Percentiles rank a stretch among this genome's conserved stretches.
Evolutionary conservation across 2,329 filamentous ascomycete species (phyloP).

Genomic region (Fusarium tjaetaba): DNA sequence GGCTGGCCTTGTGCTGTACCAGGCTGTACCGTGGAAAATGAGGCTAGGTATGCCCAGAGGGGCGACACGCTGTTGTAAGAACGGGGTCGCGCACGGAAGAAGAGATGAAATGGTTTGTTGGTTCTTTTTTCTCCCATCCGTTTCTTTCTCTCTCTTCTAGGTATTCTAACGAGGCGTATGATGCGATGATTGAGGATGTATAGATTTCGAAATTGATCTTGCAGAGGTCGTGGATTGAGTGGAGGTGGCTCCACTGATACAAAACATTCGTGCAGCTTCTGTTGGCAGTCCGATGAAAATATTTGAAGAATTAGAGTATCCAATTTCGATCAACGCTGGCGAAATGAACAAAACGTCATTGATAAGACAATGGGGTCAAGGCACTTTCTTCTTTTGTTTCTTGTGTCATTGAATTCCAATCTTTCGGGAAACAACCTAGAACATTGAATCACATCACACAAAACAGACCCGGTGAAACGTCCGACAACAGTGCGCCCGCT

Average conservation of each 20-base stretch:
- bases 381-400: slow-evolving; percentile 10
- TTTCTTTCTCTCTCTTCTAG: not conserved
- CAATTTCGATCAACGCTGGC: slow-evolving; percentile 29
- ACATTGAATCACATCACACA: slow-evolving; percentile 15
- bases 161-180: not conserved
- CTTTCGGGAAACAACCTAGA: slow-evolving; percentile 26
- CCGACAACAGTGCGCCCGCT: slow-evolving; percentile 17
- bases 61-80: slow-evolving; percentile 21
- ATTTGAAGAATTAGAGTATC: slow-evolving; percentile 5
- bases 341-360: slow-evolving; percentile 37
- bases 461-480: slow-evolving; percentile 19
- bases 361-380: slow-evolving; percentile 28
- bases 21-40: slow-evolving; percentile 19
- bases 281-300: slow-evolving; percentile 6
- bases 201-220: not conserved
- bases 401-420: slow-evolving; percentile 9
- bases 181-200: not conserved
- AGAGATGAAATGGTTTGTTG: slow-evolving; percentile 12
- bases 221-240: slow-evolving; percentile 1
- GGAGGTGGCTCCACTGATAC: slow-evolving; percentile 18
- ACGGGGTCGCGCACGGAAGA: slow-evolving; percentile 25
- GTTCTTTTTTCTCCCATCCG: not conserved
- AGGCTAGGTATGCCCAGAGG: slow-evolving; percentile 25
- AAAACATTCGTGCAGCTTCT: not conserved
- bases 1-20: slow-evolving; percentile 17